phyloP scores from a whole-genome alignment of 2,329 filamentous ascomycete species.

The Hirsutella rhossiliensis region DNA sequence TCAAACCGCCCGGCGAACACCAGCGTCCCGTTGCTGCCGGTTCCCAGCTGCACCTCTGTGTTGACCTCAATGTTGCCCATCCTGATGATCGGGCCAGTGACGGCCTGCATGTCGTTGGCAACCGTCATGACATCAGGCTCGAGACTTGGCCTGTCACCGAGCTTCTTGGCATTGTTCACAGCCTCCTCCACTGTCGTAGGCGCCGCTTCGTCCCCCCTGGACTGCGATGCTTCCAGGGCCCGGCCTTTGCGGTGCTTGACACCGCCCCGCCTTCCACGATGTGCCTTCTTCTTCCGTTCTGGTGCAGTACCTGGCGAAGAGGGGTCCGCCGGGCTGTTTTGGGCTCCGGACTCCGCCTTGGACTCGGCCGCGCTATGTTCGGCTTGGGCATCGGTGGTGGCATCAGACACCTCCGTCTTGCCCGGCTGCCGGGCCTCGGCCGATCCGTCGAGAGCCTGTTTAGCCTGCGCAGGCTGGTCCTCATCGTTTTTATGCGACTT shows the following conservation, averaged over 20 bases:
- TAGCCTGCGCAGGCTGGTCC: too few relatives aligned
- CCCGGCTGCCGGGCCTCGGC: neutral
- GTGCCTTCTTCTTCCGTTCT: constrained; percentile 55
- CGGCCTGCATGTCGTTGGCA: constrained; percentile 43
- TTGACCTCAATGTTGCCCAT: constrained; percentile 55
- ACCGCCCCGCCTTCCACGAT: constrained; percentile 61
- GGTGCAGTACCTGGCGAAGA: constrained; percentile 4
- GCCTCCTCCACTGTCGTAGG: constrained; percentile 47
- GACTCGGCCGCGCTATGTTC: constrained; percentile 1
- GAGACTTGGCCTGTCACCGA: constrained; percentile 39
- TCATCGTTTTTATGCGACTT: neutral
- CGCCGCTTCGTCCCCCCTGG: constrained; percentile 32
- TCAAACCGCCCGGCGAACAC: constrained; percentile 94
- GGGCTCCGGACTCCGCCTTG: neutral
- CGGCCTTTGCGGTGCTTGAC: constrained; percentile 52
- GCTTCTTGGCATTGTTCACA: constrained; percentile 44
- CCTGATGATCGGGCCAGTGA: constrained; percentile 45
- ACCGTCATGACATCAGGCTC: constrained; percentile 52
- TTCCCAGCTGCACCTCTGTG: constrained; percentile 50
- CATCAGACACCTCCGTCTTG: neutral
- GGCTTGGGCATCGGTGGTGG: neutral
- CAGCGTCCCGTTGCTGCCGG: constrained; percentile 92
- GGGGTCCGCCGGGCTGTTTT: neutral
- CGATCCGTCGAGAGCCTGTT: neutral
- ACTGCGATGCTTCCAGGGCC: constrained; percentile 38